phyloP scores from a whole-genome alignment of 257 asterid genomes.

The Jacaranda copaia region DNA sequence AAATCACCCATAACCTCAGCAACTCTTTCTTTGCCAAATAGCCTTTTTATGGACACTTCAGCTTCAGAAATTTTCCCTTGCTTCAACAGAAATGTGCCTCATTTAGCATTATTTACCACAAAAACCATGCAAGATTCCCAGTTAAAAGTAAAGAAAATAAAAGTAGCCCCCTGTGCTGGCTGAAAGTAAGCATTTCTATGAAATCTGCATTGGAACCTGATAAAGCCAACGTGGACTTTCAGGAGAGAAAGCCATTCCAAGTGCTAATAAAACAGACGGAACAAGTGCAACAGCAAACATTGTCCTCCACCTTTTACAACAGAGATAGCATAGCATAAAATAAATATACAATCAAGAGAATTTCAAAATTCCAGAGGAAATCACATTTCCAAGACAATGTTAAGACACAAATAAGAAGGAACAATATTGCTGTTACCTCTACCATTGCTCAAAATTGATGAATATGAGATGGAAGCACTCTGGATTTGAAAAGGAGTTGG shows the following conservation, averaged over 20 bases:
- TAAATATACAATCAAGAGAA: not conserved
- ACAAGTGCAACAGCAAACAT: constrained; percentile 86
- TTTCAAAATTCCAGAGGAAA: not conserved
- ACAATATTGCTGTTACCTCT: not conserved
- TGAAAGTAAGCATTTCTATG: not conserved
- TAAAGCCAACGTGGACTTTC: constrained; percentile 99
- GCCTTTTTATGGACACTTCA: constrained; percentile 68
- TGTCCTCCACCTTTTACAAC: constrained; percentile 89
- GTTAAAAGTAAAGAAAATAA: not conserved
- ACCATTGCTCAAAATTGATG: not conserved
- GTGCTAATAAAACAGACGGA: constrained; percentile 80
- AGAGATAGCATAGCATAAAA: not conserved
- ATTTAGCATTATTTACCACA: constrained; percentile 35
- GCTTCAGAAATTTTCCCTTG: constrained; percentile 82
- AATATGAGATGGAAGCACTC: not conserved
- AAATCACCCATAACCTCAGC: constrained; percentile 85
- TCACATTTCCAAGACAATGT: no score
- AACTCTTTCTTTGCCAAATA: constrained; percentile 91
- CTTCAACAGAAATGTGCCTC: constrained; percentile 46
- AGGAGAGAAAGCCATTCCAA: constrained; percentile 95
- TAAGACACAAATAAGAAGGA: no score
- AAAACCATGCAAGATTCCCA: not conserved
- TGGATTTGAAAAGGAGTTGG: no score
- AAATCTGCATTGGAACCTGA: constrained; percentile 49
- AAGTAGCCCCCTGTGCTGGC: not conserved